A percentile compares a stretch with the other conserved stretches of the same genome.
Conservation (phyloP, 495 filamentous ascomycete species). For the Penicillium maclennaniae region DNA sequence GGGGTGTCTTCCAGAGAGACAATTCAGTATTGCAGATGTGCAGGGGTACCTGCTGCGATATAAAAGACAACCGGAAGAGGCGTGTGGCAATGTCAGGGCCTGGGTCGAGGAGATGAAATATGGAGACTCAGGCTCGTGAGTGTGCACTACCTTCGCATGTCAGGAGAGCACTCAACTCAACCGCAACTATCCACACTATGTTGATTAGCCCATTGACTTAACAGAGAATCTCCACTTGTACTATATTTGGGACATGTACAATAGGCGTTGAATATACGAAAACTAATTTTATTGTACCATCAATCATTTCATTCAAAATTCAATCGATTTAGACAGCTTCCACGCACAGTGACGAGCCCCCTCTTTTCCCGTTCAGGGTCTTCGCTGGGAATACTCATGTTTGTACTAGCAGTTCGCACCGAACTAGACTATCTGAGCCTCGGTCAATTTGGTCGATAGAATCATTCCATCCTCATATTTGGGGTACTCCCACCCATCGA, state of each 20-base stretch:
- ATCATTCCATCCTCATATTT: conserved; percentile 58
- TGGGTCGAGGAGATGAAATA: conserved; percentile 13
- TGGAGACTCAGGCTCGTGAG: background rate
- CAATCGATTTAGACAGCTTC: conserved; percentile 21
- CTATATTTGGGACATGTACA: too few relatives aligned
- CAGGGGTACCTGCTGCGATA: conserved; percentile 56
- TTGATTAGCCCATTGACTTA: too few relatives aligned
- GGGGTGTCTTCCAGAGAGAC: conserved; percentile 48
- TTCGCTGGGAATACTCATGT: conserved; percentile 36
- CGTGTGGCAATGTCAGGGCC: conserved; percentile 49
- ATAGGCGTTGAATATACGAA: too few relatives aligned
- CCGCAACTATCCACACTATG: too few relatives aligned
- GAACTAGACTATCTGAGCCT: conserved; percentile 74
- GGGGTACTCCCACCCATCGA: conserved; percentile 65
- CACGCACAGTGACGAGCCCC: conserved; percentile 44
- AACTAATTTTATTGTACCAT: background rate
- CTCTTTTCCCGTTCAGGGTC: conserved; percentile 40
- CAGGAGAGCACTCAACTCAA: too few relatives aligned
- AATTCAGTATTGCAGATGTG: conserved; percentile 64
- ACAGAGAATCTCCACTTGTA: too few relatives aligned
- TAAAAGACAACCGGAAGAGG: conserved; percentile 47
- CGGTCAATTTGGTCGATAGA: conserved; percentile 67
- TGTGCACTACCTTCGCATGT: too few relatives aligned
- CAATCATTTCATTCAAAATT: background rate
- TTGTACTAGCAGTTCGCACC: conserved; percentile 66